Base-by-base conservation (phyloP, 2,329 filamentous ascomycete species). In the Fusarium pilosicola region DNA sequence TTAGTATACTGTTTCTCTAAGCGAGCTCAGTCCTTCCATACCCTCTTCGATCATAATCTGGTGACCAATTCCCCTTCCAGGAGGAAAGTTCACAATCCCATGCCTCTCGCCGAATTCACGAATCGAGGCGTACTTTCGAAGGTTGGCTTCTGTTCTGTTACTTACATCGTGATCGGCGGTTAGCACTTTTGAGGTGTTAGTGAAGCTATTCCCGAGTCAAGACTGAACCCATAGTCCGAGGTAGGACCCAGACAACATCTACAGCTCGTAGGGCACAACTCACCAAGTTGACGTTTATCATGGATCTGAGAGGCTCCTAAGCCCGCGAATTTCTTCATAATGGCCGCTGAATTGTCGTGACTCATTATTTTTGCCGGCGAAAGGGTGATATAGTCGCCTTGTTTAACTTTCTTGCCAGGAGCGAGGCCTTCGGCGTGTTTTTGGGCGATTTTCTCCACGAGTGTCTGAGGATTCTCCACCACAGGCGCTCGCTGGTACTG, bases 361-460 rank as follows among this genome's bases (percentile, higher is more conserved):
- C 6, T 11, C 41, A 42, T 42, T 1, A 42, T 42, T n/a, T 42
- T 42, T n/a, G 22, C 39, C 14, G 39, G 39, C 8, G 4, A 6
- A 7, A 41, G 22, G 1, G 41, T 7, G 22, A 44, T 90, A 85
- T 96, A 98, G 87, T 97, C 95, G 79, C 95, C 95, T 9, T 89
- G 86, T 77, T 88, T 88, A 78, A 97, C 93, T 65, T 88, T 85
- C 84, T 97, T 97, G 68, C 91, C 94, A 17, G 89, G 82, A 3
- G 93, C 83, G 3, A n/a, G n/a, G n/a, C n/a, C n/a, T n/a, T n/a
- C n/a, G n/a, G n/a, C n/a, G n/a, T n/a, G n/a, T n/a, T 88, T 84
- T 81, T 98, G 95, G 0, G 97, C 92, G 67, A 98, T 97, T 86
- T 97, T 97, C 82, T 98, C 95, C 6, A 94, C 96, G 58, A 97